Base-by-base conservation (phyloP, 2,329 filamentous ascomycete genomes). In the Lizonia empirigonia region DNA sequence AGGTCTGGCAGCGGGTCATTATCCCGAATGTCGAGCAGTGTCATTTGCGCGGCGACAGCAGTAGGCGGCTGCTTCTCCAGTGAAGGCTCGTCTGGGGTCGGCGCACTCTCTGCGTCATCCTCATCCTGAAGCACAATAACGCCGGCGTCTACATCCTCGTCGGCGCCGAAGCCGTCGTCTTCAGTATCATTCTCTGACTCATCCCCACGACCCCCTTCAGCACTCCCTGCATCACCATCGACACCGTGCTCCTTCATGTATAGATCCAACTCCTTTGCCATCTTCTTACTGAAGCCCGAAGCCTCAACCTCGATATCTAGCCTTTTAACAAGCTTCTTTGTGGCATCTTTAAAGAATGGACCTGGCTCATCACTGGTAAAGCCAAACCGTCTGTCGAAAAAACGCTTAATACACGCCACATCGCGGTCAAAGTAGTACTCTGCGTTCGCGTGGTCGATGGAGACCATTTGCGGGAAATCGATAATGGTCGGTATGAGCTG, bases 381-480 rank as follows among this genome's bases (percentile, higher is more conserved):
- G 61, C 91, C 87, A 73, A 96, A 99, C 23, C 91, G 85, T 18
- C 92, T 82, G 68, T 90, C 82, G 69, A 99, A 99, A 73, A 96
- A 99, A 24, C 89, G 85, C 77, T 97, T 97, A 66, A 99, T 88
- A 74, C 95, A 99, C 57, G 90, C 86, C 12, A 99, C 92, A 65
- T 99, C 94, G 58, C 94, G 87, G 70, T 97, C 90, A 72, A 99
- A 99, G 75, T 99, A 97, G 84, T 92, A 95, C 69, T 96, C 89
- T 15, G 94, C 95, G 67, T 99, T 97, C 27, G 80, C 76, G 69
- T 99, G 94, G 62, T 96, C 91, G 71, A 96, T 91, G 1, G 93
- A 97, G 2, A 99, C 85, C 88, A 97, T 97, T 71, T 99, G 94
- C 0, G 94, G 94, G 69, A 99, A 99, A 76, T 99, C 95, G 65